Evolutionary conservation across 2,329 filamentous ascomycete genomes (phyloP).

Genomic region (Fusarium guadeloupense): DNA sequence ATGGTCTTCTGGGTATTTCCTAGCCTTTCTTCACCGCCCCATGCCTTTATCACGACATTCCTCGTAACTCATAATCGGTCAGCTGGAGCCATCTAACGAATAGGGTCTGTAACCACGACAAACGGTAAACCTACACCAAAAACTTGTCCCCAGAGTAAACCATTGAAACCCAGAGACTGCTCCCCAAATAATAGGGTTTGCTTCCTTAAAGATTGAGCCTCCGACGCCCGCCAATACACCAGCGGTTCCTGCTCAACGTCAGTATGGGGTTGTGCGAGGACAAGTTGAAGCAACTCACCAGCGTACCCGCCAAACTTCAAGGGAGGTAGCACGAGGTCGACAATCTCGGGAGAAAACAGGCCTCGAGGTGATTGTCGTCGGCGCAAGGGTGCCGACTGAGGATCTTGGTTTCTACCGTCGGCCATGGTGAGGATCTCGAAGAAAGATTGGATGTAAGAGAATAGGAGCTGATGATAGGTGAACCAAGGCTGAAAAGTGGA

Average conservation of each 20-base stretch:
- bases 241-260: slow-evolving; percentile 58
- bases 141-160: slow-evolving; percentile 79
- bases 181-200: slow-evolving; percentile 75
- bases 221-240: slow-evolving; percentile 74
- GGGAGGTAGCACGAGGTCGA: slow-evolving; percentile 59
- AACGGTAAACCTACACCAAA: slow-evolving; percentile 68
- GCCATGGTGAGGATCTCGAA: slow-evolving; percentile 25
- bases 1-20: slow-evolving; percentile 67
- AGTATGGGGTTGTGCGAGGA: slow-evolving; percentile 18
- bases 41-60: slow-evolving; percentile 56
- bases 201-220: slow-evolving; percentile 75
- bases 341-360: slow-evolving; percentile 54
- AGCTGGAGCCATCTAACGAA: background rate
- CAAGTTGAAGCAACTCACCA: slow-evolving; percentile 53
- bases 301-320: slow-evolving; percentile 67
- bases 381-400: slow-evolving; percentile 33
- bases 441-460: background rate
- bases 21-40: slow-evolving; percentile 62
- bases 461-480: background rate
- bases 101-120: background rate
- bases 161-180: slow-evolving; percentile 80
- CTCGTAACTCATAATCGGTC: slow-evolving; percentile 56
- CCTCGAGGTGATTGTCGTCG: slow-evolving; percentile 46
- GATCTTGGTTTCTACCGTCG: slow-evolving; percentile 24
- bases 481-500: background rate